Base-by-base conservation (phyloP, 371 early-diverging fungal genomes). In the Mortierella polycephala region DNA sequence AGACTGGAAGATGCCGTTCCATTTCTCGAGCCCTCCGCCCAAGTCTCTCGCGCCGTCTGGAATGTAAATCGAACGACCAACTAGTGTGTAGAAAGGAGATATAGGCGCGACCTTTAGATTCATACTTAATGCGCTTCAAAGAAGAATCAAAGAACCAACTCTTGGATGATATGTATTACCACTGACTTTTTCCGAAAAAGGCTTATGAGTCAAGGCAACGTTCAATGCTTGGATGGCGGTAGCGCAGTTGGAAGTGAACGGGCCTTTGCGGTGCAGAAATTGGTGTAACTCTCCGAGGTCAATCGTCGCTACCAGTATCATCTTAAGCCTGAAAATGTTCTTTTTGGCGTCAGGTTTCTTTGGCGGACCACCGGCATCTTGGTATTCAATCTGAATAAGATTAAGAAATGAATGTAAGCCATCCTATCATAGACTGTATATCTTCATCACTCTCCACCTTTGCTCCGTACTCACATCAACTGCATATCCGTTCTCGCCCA, bases 41-140 rank as follows among this genome's bases (percentile, higher is more conserved):
- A 89, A 84, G 6, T 82, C 59, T 30, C 80, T 71, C 0, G 86
- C 86, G 44, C 87, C 85, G 12, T 86, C 83, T 16, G 91, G 87
- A 12, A 90, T 90, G 72, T 88, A 96, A 77, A 95, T 94, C 13
- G 95, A 95, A 5, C 96, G 86, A 42, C 95, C 95, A 88, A 94
- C 79, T 83, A 46, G 54, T 10, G 5, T 13, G 57, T 45, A 55
- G 52, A 39, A 30, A 45, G 12, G 18, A 3, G 18, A 18, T 23
- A n/a, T 13, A 20, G 40, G 62, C 20, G 8, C 13, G 16, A 20
- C 8, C 16, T 18, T n/a, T 51, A 16, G 20, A 2, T 51, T 47
- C 12, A 6, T 21, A 51, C 14, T 10, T 2, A 18, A 9, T 18
- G 20, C 10, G 2, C 18, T 16, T 51, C 5, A 61, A 30, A 50